Percentiles rank a stretch among this genome's conserved stretches.
phyloP scores from a whole-genome alignment of 306 rosid genomes.

The apple (Malus domestica) region ASM211411v1 NC_041792.1:5120001-5120500 shows the following conservation, averaged over 20 bases:
- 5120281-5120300: slow-evolving; percentile 96
- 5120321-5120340: slow-evolving; percentile 51
- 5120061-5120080: slow-evolving; percentile 68
- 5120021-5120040: too few relatives aligned
- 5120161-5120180: slow-evolving; percentile 98
- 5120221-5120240: slow-evolving; percentile 73
- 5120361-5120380: slow-evolving; percentile 61
- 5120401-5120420: slow-evolving; percentile 86
- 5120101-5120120: slow-evolving; percentile 39
- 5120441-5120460: slow-evolving; percentile 85
- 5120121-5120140: slow-evolving; percentile 52
- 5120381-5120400: slow-evolving; percentile 59
- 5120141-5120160: slow-evolving; percentile 71
- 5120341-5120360: slow-evolving; percentile 50
- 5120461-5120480: slow-evolving; percentile 56
- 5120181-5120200: slow-evolving; percentile 77
- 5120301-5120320: slow-evolving; percentile 66
- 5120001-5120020: too few relatives aligned
- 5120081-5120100: slow-evolving; percentile 46
- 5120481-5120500: background rate
- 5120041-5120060: slow-evolving; percentile 92
- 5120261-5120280: slow-evolving; percentile 89
- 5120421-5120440: slow-evolving; percentile 90
- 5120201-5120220: slow-evolving; percentile 53
- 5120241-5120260: slow-evolving; percentile 89